Evolutionary conservation across 129 eudicot species (phyloP).

Genomic region (Apium graveolens): DNA sequence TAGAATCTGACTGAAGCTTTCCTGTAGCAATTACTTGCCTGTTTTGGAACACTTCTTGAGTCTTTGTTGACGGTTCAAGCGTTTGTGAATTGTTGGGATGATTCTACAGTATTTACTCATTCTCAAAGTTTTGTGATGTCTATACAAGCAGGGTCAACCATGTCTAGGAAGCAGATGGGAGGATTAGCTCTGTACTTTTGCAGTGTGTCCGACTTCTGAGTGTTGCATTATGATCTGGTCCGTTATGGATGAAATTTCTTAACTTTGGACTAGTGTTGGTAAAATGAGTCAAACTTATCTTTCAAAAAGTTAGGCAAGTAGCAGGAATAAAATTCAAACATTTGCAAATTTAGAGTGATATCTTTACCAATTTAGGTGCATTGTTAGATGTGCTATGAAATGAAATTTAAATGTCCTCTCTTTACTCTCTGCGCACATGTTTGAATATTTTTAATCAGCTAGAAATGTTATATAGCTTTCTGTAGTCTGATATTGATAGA

Average conservation of each 20-base stretch:
- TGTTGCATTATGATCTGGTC: neutral
- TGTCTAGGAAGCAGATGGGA: neutral
- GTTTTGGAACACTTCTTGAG: constrained; percentile 41
- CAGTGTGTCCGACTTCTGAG: neutral
- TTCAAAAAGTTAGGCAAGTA: neutral
- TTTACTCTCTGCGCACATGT: neutral
- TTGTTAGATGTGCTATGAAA: neutral
- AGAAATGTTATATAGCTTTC: neutral
- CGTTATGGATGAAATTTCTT: neutral
- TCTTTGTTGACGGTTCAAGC: constrained; percentile 25
- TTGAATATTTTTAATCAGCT: neutral
- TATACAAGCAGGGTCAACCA: neutral
- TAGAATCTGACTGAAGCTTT: constrained; percentile 12
- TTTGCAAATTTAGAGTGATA: neutral
- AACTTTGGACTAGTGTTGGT: too few relatives aligned
- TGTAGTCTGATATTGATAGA: too few relatives aligned
- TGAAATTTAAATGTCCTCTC: neutral
- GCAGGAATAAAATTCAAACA: too few relatives aligned
- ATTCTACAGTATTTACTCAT: constrained; percentile 2
- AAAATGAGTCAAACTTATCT: too few relatives aligned
- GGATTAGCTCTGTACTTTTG: neutral
- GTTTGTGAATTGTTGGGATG: constrained; percentile 36
- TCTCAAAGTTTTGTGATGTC: too few relatives aligned
- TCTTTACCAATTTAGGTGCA: neutral
- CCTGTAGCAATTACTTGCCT: constrained; percentile 34